Evolutionary conservation across 2,329 filamentous ascomycete genomes (phyloP).

Genomic region (Fusarium austroafricanum): DNA sequence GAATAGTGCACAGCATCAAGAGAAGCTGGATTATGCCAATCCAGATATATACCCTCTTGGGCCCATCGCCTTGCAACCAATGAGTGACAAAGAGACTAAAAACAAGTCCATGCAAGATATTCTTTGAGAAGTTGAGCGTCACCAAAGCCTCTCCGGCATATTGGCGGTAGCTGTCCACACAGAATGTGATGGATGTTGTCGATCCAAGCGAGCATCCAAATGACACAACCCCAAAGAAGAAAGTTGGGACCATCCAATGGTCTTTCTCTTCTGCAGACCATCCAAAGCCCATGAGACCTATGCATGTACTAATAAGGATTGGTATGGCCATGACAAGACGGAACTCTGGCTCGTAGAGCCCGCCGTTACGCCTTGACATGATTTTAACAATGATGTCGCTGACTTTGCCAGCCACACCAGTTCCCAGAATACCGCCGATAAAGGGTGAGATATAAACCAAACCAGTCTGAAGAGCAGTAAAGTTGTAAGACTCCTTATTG

Average conservation of each 20-base stretch:
- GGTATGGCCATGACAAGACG: conserved; percentile 88
- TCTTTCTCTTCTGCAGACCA: conserved; percentile 84
- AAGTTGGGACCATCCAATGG: conserved; percentile 88
- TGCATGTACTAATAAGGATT: conserved; percentile 79
- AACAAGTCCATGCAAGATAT: conserved; percentile 88
- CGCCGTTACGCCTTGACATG: conserved; percentile 88
- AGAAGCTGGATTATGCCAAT: conserved; percentile 88
- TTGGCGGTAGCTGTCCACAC: conserved; percentile 90
- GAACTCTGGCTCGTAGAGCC: conserved; percentile 95
- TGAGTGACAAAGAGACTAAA: conserved; percentile 89
- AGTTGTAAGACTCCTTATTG: conserved; percentile 77
- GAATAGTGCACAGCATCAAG: conserved; percentile 79
- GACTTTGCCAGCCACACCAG: conserved; percentile 87
- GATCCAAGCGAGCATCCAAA: conserved; percentile 92
- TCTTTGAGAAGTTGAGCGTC: conserved; percentile 94
- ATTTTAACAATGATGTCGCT: conserved; percentile 85
- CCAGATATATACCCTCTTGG: conserved; percentile 82
- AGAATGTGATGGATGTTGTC: conserved; percentile 93
- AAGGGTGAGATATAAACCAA: conserved; percentile 93
- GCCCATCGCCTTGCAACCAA: conserved; percentile 82
- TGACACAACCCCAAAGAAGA: conserved; percentile 92
- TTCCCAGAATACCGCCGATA: conserved; percentile 88
- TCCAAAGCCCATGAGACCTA: conserved; percentile 95
- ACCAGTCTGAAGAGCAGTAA: conserved; percentile 82
- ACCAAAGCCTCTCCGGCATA: conserved; percentile 95